phyloP scores from a whole-genome alignment of 495 filamentous ascomycete genomes.

The Penicillium canariense region DNA sequence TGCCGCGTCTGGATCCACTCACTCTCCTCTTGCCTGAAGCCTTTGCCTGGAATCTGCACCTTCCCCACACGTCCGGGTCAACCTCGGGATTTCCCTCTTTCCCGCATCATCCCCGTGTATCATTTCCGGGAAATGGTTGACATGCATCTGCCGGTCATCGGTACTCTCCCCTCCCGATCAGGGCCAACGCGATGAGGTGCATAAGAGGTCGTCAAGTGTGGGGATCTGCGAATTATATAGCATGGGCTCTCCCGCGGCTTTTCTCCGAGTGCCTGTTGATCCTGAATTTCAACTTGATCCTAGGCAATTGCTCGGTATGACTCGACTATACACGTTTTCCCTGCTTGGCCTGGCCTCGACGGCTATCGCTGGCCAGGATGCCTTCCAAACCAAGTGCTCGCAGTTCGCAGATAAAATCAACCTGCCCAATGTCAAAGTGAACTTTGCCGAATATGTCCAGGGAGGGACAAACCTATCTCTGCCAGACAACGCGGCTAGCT shows the following conservation, averaged over 20 bases:
- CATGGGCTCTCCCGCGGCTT: not conserved
- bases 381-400: conserved; percentile 31
- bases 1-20: not conserved
- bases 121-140: conserved; percentile 8
- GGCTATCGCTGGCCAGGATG: conserved; percentile 28
- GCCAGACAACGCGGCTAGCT: conserved; percentile 45
- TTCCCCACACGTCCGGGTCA: conserved; percentile 2
- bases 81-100: conserved; percentile 12
- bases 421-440: conserved; percentile 36
- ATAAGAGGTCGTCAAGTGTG: not conserved
- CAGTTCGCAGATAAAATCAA: conserved; percentile 34
- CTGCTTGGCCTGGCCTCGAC: conserved; percentile 25
- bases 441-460: conserved; percentile 41
- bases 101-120: not conserved
- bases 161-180: not conserved
- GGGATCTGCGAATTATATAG: conserved; percentile 8
- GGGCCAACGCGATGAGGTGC: not conserved
- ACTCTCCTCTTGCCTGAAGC: not conserved
- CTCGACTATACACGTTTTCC: conserved; percentile 17
- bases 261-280: not conserved
- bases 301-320: conserved; percentile 10
- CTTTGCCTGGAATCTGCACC: not conserved
- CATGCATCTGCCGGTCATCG: conserved; percentile 13
- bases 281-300: not conserved
- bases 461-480: conserved; percentile 50